Conservation (phyloP, 345 rosid species). For the Gossypium arboreum region DNA sequence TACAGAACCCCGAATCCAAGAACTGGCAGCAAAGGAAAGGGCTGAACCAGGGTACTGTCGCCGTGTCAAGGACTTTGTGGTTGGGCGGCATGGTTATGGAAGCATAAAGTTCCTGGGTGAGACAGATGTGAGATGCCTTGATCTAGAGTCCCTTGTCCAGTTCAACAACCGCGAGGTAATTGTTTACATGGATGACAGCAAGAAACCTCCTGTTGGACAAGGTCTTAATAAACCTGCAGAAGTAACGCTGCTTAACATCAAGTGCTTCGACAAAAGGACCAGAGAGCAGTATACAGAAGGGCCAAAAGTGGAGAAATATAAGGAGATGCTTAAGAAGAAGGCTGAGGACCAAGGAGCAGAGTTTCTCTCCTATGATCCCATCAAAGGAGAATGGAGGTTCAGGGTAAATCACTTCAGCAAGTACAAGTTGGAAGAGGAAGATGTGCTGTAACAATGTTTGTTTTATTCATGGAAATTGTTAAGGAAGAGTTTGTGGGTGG, state of each 20-base stretch:
- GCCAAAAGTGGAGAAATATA: slow-evolving; percentile 56
- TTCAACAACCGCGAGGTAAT: slow-evolving; percentile 86
- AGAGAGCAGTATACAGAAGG: slow-evolving; percentile 75
- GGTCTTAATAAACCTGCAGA: slow-evolving; percentile 94
- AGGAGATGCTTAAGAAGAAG: slow-evolving; percentile 85
- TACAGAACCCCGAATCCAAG: slow-evolving; percentile 90
- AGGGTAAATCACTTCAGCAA: slow-evolving; percentile 79
- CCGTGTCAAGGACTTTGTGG: slow-evolving; percentile 71
- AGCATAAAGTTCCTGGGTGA: slow-evolving; percentile 84
- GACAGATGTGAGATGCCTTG: slow-evolving; percentile 79
- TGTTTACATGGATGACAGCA: slow-evolving; percentile 88
- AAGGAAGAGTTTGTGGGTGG: not conserved
- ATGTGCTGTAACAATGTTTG: not conserved
- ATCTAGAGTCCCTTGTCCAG: slow-evolving; percentile 75
- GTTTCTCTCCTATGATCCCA: slow-evolving; percentile 79
- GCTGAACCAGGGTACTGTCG: slow-evolving; percentile 72
- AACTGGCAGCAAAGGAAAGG: slow-evolving; percentile 86
- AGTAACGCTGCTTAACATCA: slow-evolving; percentile 93
- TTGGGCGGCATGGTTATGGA: slow-evolving; percentile 85
- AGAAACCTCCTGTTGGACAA: slow-evolving; percentile 87
- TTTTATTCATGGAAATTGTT: too few species aligned
- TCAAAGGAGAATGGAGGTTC: slow-evolving; percentile 89
- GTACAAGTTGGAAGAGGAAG: slow-evolving; percentile 40
- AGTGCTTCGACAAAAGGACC: slow-evolving; percentile 76
- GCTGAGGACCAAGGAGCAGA: slow-evolving; percentile 85